A percentile compares a stretch with the other conserved stretches of the same genome.
phyloP scores from a whole-genome alignment of 1,139 yeast genomes.

The Candida mesenterica region DNA sequence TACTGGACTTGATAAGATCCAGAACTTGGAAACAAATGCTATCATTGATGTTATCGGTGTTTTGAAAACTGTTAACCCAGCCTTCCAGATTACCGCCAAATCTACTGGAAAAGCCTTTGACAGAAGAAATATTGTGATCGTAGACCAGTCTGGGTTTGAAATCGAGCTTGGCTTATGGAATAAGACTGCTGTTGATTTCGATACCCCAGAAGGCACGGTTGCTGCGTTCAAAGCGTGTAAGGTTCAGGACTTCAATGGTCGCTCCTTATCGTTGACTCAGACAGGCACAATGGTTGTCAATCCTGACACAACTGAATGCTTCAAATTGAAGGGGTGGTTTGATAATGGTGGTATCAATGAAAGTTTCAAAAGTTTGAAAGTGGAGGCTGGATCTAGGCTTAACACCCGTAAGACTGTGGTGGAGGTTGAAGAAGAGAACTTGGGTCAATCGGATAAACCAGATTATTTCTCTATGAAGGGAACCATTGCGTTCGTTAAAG shows the following conservation, averaged over 20 bases:
- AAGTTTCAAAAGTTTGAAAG: slow-evolving; percentile 60
- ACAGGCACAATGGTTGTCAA: slow-evolving; percentile 73
- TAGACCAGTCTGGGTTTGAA: slow-evolving; percentile 79
- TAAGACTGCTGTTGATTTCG: slow-evolving; percentile 75
- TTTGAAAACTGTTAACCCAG: slow-evolving; percentile 70
- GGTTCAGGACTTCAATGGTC: slow-evolving; percentile 86
- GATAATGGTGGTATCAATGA: slow-evolving; percentile 72
- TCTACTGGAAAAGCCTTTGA: slow-evolving; percentile 87
- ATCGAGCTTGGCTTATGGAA: slow-evolving; percentile 90
- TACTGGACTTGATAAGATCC: slow-evolving; percentile 64
- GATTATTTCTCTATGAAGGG: slow-evolving; percentile 80
- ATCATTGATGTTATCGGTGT: slow-evolving; percentile 87
- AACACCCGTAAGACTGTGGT: slow-evolving; percentile 62
- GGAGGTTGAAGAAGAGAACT: slow-evolving; percentile 64
- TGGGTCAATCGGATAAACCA: slow-evolving; percentile 70
- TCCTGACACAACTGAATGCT: slow-evolving; percentile 90
- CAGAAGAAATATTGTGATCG: slow-evolving; percentile 83
- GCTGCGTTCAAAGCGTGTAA: slow-evolving; percentile 89
- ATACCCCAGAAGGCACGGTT: slow-evolving; percentile 75
- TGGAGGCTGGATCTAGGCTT: slow-evolving; percentile 35
- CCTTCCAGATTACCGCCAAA: slow-evolving; percentile 83
- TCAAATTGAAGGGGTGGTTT: slow-evolving; percentile 90
- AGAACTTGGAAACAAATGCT: slow-evolving; percentile 66
- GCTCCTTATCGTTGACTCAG: slow-evolving; percentile 77
- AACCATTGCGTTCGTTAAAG: slow-evolving; percentile 64